Evolutionary conservation across 2,329 filamentous ascomycete genomes (phyloP).

Genomic region (Orbilia oligospora): DNA sequence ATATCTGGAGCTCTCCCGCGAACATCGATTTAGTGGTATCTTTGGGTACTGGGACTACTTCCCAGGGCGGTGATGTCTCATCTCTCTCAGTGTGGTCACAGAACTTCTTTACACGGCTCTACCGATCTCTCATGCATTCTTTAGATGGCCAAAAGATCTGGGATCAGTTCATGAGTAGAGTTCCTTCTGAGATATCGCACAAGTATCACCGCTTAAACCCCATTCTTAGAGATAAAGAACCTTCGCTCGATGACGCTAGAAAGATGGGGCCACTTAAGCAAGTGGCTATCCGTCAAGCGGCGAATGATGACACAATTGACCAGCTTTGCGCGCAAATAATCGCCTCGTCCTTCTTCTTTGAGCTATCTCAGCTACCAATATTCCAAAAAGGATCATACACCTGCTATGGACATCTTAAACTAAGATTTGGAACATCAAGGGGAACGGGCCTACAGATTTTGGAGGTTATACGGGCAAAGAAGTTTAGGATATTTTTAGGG

Average conservation of each 20-base stretch:
- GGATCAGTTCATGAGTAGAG: slow-evolving; percentile 29
- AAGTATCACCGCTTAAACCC: slow-evolving; percentile 26
- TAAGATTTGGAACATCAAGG: no score
- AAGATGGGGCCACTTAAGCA: slow-evolving; percentile 6
- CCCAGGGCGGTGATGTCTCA: not conserved
- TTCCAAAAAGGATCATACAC: no score
- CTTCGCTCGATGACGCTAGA: slow-evolving; percentile 9
- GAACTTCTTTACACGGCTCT: slow-evolving; percentile 18
- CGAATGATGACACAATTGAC: not conserved
- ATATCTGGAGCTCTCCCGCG: not conserved
- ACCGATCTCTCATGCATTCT: slow-evolving; percentile 21
- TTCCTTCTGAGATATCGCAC: slow-evolving; percentile 2
- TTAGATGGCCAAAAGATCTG: slow-evolving; percentile 32
- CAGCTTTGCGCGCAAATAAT: not conserved
- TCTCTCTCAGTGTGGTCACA: not conserved
- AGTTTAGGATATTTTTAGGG: no score
- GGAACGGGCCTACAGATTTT: no score
- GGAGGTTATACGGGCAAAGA: no score
- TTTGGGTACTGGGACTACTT: slow-evolving; percentile 5
- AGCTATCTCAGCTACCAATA: not conserved
- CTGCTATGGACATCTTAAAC: no score
- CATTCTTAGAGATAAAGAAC: not conserved
- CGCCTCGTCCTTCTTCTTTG: not conserved
- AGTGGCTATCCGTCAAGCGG: not conserved
- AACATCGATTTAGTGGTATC: slow-evolving; percentile 26